Conservation (phyloP, 169 alveolate genomes). For the Plasmodium billcollinsi region DNA sequence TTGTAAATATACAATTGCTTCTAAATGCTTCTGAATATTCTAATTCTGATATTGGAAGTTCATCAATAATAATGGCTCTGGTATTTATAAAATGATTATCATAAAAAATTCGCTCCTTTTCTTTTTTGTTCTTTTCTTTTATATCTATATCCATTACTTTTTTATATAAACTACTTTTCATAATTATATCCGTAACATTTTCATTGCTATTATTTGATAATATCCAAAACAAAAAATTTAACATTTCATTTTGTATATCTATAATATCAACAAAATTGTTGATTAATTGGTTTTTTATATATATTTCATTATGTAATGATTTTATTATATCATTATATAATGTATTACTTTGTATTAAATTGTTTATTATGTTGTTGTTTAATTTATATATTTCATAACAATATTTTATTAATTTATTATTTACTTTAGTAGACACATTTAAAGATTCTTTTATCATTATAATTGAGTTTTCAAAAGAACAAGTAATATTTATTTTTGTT, state of each 20-base stretch:
- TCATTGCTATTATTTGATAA: constrained; percentile 11
- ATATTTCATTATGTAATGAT: constrained; percentile 14
- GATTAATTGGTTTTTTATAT: constrained; percentile 17
- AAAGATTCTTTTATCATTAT: neutral
- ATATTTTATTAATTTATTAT: constrained; percentile 13
- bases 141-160: constrained; percentile 44
- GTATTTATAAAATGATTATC: constrained; percentile 64
- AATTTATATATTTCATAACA: constrained; percentile 41
- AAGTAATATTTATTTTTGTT: too few relatives aligned
- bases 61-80: constrained; percentile 63
- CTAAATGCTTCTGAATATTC: constrained; percentile 72
- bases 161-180: constrained; percentile 13
- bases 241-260: constrained; percentile 6
- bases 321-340: constrained; percentile 6
- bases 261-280: constrained; percentile 10
- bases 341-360: constrained; percentile 9
- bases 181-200: constrained; percentile 5
- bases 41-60: constrained; percentile 60
- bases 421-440: constrained; percentile 12
- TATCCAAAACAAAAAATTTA: constrained; percentile 5
- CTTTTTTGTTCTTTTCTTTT: constrained; percentile 55
- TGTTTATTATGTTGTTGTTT: constrained; percentile 10
- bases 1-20: constrained; percentile 32
- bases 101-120: constrained; percentile 45
- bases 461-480: too few relatives aligned